Percentiles rank a stretch among this genome's conserved stretches.
phyloP scores from a whole-genome alignment of 2,329 filamentous ascomycete species.

The Ambrosiella cleistominuta region DNA sequence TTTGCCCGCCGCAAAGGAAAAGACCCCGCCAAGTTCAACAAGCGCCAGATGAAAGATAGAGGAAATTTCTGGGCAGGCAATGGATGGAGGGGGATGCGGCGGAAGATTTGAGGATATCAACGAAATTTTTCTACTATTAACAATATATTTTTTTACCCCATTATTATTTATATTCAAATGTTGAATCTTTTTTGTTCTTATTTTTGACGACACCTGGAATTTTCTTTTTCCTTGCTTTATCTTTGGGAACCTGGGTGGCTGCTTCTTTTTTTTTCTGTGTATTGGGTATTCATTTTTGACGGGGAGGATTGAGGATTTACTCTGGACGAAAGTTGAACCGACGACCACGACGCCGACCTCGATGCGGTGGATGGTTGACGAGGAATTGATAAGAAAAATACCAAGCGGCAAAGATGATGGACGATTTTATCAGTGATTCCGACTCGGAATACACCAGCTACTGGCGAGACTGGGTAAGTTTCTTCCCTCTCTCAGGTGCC shows the following conservation, averaged over 20 bases:
- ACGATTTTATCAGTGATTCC: constrained; percentile 93
- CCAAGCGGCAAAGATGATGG: constrained; percentile 43
- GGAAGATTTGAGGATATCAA: too few species aligned
- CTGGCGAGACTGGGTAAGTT: constrained; percentile 94
- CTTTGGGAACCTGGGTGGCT: too few species aligned
- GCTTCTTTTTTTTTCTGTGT: too few species aligned
- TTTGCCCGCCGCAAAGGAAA: neutral
- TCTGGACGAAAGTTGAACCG: too few species aligned
- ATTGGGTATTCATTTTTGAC: too few species aligned
- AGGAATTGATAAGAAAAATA: neutral
- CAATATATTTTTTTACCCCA: too few species aligned
- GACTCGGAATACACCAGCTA: constrained; percentile 99
- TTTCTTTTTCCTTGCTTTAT: too few species aligned
- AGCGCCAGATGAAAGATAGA: neutral
- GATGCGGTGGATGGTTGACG: neutral
- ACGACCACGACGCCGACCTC: too few species aligned
- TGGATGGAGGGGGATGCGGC: too few species aligned
- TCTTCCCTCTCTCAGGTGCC: too few species aligned
- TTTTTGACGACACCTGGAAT: neutral
- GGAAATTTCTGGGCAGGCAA: neutral
- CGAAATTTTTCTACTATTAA: too few species aligned
- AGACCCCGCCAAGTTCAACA: neutral
- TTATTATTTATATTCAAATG: neutral
- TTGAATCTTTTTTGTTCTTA: neutral
- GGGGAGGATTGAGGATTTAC: too few species aligned